Evolutionary conservation across 192 early-diverging fungal genomes (phyloP), one percentile per base, ranked within the genome.

Genomic region (Coemansia sp.): DNA sequence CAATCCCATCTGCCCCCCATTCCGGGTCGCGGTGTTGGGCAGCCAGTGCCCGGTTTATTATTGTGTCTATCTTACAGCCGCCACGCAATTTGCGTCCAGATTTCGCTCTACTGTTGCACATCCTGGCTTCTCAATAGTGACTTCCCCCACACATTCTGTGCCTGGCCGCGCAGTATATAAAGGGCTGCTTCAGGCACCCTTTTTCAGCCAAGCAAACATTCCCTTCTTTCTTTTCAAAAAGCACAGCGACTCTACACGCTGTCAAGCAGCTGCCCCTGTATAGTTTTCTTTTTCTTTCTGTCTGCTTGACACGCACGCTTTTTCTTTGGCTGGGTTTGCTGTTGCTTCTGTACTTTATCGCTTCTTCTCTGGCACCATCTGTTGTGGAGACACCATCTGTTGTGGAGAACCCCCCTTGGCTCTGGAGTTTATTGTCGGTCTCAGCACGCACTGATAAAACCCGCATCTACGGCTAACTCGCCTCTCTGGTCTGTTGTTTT

Each of bases 321-420:
- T 53, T 49, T 12, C 36, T 55, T 34, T 34, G 31, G 49, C 65
- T 44, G 47, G 51, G 51, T 20, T 20, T 53, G 38, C 47, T 44
- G 44, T 66, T 22, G 22, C 52, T 51, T 62, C 11, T 62, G 59
- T 68, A 68, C 37, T 68, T 25, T 68, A 68, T 37, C 20, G 19
- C 17, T 31, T 3, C 34, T 25, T 55, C 20, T 52, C 50, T 22
- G 49, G 26, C 50, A 22, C 50, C 23, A 44, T 12, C 40, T 44
- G 40, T 6, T 34, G 31, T 34, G 31, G 31, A 34, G 31, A 34
- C 31, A 34, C 31, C 31, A 34, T 34, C 40, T 44, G 40, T n/a
- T 44, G 11, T n/a, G 40, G 40, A 42, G 40, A 44, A 44, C 14
- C 3, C 14, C 40, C 40, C n/a, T 44, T 44, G 40, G 40, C 40